A percentile compares a stretch with the other conserved stretches of the same genome.
Evolutionary conservation across 495 filamentous ascomycete species (phyloP).

Genomic region (Aspergillus homomorphus): DNA sequence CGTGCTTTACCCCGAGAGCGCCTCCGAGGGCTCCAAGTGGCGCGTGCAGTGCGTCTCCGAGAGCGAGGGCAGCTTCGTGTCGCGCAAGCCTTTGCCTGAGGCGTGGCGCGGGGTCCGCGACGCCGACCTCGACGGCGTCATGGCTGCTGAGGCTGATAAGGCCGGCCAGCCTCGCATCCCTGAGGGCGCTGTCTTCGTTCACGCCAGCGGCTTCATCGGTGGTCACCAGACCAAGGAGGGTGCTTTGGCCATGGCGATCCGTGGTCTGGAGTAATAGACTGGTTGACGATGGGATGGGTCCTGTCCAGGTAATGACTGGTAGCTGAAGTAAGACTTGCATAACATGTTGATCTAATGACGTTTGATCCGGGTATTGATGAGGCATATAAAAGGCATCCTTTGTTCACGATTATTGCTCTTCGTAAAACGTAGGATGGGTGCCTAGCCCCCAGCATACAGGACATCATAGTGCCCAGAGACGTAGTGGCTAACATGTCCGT

Average conservation of each 20-base stretch:
- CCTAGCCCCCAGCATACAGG: too few species aligned
- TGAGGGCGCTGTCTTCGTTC: slow-evolving; percentile 81
- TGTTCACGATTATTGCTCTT: not conserved
- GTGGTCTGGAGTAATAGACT: slow-evolving; percentile 57
- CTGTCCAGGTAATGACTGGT: not conserved
- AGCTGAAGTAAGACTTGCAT: too few species aligned
- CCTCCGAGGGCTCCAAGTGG: slow-evolving; percentile 72
- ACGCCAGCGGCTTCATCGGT: slow-evolving; percentile 93
- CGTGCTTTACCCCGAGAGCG: slow-evolving; percentile 87
- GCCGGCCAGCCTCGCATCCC: slow-evolving; percentile 38
- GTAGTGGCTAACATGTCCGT: too few species aligned
- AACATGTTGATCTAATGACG: not conserved
- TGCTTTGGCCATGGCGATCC: slow-evolving; percentile 80
- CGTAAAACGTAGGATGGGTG: too few species aligned
- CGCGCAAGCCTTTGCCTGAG: slow-evolving; percentile 84
- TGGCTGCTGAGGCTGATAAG: slow-evolving; percentile 57
- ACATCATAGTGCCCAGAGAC: too few species aligned
- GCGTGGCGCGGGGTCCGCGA: slow-evolving; percentile 88
- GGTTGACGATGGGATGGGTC: not conserved
- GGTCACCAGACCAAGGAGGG: slow-evolving; percentile 90
- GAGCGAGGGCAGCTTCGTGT: slow-evolving; percentile 79
- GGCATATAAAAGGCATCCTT: not conserved
- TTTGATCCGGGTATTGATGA: not conserved
- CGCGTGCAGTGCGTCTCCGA: slow-evolving; percentile 84
- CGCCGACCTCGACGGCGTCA: slow-evolving; percentile 69